Evolutionary conservation across 2,329 filamentous ascomycete genomes (phyloP).

Genomic region (Nothophoma quercina): DNA sequence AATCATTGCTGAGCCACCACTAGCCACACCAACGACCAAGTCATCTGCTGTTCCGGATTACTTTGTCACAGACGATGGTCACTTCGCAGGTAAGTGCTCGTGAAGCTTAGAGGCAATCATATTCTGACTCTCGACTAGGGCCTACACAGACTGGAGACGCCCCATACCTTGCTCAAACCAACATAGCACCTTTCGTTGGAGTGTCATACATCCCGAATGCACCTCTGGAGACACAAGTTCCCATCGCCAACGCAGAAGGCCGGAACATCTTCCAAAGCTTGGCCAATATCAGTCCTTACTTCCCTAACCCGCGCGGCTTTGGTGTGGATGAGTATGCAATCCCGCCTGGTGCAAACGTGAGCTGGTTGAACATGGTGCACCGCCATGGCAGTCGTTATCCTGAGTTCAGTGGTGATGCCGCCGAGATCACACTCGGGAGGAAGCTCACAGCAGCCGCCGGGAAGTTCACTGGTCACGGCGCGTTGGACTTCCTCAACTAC

Average conservation of each 20-base stretch:
- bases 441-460: constrained; percentile 65
- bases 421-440: constrained; percentile 61
- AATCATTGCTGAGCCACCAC: constrained; percentile 14
- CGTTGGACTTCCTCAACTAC: constrained; percentile 70
- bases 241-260: constrained; percentile 65
- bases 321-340: constrained; percentile 76
- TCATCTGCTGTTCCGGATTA: constrained; percentile 41
- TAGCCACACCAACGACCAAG: constrained; percentile 31
- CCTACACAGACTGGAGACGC: constrained; percentile 74
- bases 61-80: constrained; percentile 42
- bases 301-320: constrained; percentile 72
- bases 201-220: constrained; percentile 72
- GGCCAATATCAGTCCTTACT: constrained; percentile 74
- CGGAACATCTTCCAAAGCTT: constrained; percentile 75
- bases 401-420: constrained; percentile 63
- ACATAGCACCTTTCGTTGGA: constrained; percentile 67
- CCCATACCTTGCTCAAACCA: constrained; percentile 75
- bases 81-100: constrained; percentile 33
- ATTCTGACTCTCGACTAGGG: constrained; percentile 50
- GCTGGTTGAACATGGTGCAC: constrained; percentile 75
- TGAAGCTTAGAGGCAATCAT: not conserved
- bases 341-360: constrained; percentile 70
- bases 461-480: constrained; percentile 64
- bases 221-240: constrained; percentile 74
- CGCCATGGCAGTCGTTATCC: constrained; percentile 79